phyloP scores from a whole-genome alignment of 1,139 yeast species.

The Hansenula anomala region DNA sequence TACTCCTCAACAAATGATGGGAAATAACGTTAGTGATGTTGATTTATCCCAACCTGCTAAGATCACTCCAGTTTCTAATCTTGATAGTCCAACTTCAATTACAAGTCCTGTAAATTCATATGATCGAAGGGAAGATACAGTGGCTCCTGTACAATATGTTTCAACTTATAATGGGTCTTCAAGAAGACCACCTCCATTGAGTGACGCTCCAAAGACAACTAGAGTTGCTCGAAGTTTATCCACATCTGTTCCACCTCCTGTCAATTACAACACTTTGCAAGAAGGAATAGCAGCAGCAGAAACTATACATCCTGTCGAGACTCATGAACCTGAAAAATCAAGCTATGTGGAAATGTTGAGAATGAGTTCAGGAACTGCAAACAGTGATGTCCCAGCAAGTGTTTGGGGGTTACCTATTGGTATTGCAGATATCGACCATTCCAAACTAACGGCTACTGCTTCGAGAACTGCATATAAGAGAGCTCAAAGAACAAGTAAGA shows the following conservation, averaged over 20 bases:
- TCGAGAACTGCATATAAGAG: slow-evolving; percentile 11
- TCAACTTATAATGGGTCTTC: slow-evolving; percentile 2
- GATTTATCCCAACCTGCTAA: neutral
- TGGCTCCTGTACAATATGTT: slow-evolving; percentile 41
- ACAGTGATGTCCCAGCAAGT: slow-evolving; percentile 49
- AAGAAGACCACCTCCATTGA: slow-evolving; percentile 32
- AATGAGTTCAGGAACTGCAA: slow-evolving; percentile 41
- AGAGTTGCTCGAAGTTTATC: slow-evolving; percentile 31
- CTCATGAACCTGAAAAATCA: slow-evolving; percentile 46
- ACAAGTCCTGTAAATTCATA: slow-evolving; percentile 14
- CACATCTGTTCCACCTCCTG: slow-evolving; percentile 7
- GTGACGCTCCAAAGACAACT: slow-evolving; percentile 23
- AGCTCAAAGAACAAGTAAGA: slow-evolving; percentile 14
- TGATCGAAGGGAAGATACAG: slow-evolving; percentile 45
- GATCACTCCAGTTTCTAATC: neutral
- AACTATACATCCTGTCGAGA: neutral
- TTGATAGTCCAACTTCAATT: neutral
- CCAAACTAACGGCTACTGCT: slow-evolving; percentile 10
- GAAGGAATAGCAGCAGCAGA: slow-evolving; percentile 9
- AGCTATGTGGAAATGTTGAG: slow-evolving; percentile 52
- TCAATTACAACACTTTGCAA: slow-evolving; percentile 13
- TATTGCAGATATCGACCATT: slow-evolving; percentile 40
- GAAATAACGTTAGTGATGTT: neutral
- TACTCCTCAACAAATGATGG: neutral
- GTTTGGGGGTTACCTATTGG: slow-evolving; percentile 67